Evolutionary conservation across 192 early-diverging fungal species (phyloP), one percentile per base, ranked within the genome.

Genomic region (Podochytrium sp.): DNA sequence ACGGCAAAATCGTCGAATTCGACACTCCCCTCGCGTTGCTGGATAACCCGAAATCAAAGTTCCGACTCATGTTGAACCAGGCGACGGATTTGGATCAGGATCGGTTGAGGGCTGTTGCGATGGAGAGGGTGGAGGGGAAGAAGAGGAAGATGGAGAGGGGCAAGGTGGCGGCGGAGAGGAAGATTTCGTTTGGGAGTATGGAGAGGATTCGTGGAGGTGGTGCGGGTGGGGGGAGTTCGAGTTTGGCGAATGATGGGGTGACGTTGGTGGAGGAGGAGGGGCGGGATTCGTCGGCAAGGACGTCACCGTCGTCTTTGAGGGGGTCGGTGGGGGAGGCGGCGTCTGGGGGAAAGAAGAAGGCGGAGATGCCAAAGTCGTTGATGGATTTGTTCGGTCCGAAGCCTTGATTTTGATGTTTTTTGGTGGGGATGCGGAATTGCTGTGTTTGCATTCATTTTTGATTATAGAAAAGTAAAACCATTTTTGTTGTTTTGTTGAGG

Each of bases 1-100:
- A 70, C 51, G 86, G 86, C 6, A 49, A 76, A 35, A 58, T 87
- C 23, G 56, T 82, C 18, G 86, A 87, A 62, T 85, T 85, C 60
- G 86, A 84, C 68, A 79, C 75, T 47, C 86, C 86, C 18, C 43
- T 73, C 35, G 58, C 51, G 20, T 61, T 87, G 39, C 77, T 87
- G 6, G 72, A 85, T 33, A 78, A 78, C 65, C 66, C 75, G 34
- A 41, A 60, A 29, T 76, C 75, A 18, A 76, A 76, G 42, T 65
- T 76, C 34, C 62, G 56, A 5, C 66, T 55, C 35, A 79, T 61
- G 81, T 65, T 70, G 27, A 67, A 53, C 34, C 77, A 79, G 32
- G 73, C 71, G 2, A 58, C 72, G 3, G 77, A 79, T 37, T 43
- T 79, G 30, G 77, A 79, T 50, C 66, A 69, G 47, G 75, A 37